Evolutionary conservation across 2,329 filamentous ascomycete genomes (phyloP), one percentile per base, ranked within the genome.

Genomic region (Chalara sp.): DNA sequence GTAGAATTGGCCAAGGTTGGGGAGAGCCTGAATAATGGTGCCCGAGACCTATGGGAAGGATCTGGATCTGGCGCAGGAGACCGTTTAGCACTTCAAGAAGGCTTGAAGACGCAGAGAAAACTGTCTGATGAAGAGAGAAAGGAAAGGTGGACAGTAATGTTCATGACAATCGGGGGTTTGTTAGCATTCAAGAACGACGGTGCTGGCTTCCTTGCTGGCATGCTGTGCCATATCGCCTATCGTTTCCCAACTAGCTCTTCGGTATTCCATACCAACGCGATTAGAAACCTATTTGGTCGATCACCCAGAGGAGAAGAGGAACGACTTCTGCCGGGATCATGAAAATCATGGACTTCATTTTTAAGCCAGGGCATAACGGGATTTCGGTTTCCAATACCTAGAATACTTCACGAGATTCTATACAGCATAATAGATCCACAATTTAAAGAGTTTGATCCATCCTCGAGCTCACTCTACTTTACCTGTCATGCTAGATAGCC

Each of bases 181-280:
- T 68, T 97, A 46, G 89, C 89, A 0, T 96, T 95, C 62, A 86
- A 83, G 66, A 97, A 96, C 63, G 91, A 95, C 68, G 90, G 85
- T 0, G 79, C 96, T 5, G 92, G 92, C 0, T 96, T 96, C 61
- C 53, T 87, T 11, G 88, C 86, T 0, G 92, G 92, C 0, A 79
- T 95, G 75, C 65, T 87, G 4, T 95, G 89, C 65, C 82, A 92
- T 67, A 84, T 78, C 69, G 80, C 81, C 0, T 87, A 90, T 60
- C 53, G 53, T 32, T 53, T 50, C 32, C 51, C 56, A 5, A 56
- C 21, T 21, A 3, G 21, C 21, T 21, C 21, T 21, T 21, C 21
- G 21, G 3, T 21, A 21, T 21, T 21, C 21, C 21, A 21, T 21
- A 21, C 21, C 21, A 21, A 21, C 21, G 21, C 21, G 21, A 21